phyloP scores from a whole-genome alignment of 441 rosid species.

The Eugenia klotzschiana region DNA sequence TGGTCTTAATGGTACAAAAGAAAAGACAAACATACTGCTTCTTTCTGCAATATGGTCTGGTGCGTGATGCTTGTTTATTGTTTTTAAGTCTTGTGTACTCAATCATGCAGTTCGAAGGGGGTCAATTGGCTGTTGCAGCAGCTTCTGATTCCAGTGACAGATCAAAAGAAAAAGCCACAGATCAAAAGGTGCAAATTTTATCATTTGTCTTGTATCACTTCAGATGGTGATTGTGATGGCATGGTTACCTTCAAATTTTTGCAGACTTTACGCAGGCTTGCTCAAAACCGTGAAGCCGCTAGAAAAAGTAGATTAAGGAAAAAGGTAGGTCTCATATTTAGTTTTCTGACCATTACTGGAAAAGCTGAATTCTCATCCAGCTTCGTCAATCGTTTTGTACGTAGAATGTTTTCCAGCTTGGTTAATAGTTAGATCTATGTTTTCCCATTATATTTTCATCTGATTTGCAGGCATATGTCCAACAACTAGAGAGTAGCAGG shows the following conservation, averaged over 20 bases:
- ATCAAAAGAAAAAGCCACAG: constrained; percentile 58
- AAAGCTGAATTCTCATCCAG: not conserved
- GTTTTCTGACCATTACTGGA: not conserved
- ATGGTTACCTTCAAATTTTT: not conserved
- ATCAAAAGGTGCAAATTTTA: constrained; percentile 47
- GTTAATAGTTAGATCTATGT: not conserved
- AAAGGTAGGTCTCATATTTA: constrained; percentile 22
- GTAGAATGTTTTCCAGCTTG: not conserved
- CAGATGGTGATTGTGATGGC: not conserved
- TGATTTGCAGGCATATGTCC: not conserved
- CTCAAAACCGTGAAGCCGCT: constrained; percentile 86
- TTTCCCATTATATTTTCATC: not conserved
- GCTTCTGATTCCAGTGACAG: constrained; percentile 75
- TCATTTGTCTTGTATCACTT: not conserved
- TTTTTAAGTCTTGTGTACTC: constrained; percentile 1
- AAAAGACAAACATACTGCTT: not conserved
- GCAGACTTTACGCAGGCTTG: constrained; percentile 61
- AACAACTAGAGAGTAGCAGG: not conserved
- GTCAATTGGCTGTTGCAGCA: constrained; percentile 20
- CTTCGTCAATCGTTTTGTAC: not conserved
- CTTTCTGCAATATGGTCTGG: not conserved
- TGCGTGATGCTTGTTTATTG: not conserved
- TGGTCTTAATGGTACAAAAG: not conserved
- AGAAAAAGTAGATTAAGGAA: constrained; percentile 69
- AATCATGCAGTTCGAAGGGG: constrained; percentile 46